phyloP scores from a whole-genome alignment of 805 yeast species.

The Ogataea philodendri region DNA sequence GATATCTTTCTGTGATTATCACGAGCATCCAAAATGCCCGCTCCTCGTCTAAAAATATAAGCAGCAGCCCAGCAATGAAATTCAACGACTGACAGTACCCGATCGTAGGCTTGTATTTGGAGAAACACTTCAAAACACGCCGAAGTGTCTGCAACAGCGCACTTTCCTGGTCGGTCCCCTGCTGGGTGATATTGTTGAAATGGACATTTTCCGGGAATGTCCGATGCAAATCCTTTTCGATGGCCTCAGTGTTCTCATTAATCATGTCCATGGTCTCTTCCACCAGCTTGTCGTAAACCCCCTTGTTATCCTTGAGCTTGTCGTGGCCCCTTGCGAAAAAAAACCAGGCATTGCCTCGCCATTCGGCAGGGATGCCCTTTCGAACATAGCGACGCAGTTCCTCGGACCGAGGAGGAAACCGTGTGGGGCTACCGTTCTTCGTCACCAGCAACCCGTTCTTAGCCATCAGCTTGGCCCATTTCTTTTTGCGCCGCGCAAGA shows the following conservation, averaged over 20 bases:
- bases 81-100: conserved; percentile 97
- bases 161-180: conserved; percentile 45
- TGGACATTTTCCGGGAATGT: conserved; percentile 92
- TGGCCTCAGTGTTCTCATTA: conserved; percentile 84
- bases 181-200: conserved; percentile 49
- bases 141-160: conserved; percentile 69
- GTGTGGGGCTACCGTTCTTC: conserved; percentile 48
- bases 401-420: conserved; percentile 77
- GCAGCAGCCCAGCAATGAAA: conserved; percentile 81
- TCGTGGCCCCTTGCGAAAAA: conserved; percentile 76
- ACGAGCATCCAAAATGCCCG: conserved; percentile 94
- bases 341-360: conserved; percentile 98
- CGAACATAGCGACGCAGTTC: conserved; percentile 78
- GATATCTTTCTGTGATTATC: conserved; percentile 75
- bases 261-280: conserved; percentile 49
- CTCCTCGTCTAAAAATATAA: conserved; percentile 87
- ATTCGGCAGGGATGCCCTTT: conserved; percentile 93
- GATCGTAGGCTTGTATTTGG: conserved; percentile 80
- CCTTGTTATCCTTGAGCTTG: conserved; percentile 63
- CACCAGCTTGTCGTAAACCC: conserved; percentile 71
- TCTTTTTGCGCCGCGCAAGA: conserved; percentile 60
- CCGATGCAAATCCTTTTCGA: conserved; percentile 88
- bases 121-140: conserved; percentile 78
- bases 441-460: conserved; percentile 59
- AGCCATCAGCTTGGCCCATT: conserved; percentile 70